Percentiles rank a stretch among this genome's conserved stretches.
These are phyloP conservation scores for Gossypium gossypioides DNA, from an alignment of 441 rosid genomes.

Conservation along the genomic window DNA sequence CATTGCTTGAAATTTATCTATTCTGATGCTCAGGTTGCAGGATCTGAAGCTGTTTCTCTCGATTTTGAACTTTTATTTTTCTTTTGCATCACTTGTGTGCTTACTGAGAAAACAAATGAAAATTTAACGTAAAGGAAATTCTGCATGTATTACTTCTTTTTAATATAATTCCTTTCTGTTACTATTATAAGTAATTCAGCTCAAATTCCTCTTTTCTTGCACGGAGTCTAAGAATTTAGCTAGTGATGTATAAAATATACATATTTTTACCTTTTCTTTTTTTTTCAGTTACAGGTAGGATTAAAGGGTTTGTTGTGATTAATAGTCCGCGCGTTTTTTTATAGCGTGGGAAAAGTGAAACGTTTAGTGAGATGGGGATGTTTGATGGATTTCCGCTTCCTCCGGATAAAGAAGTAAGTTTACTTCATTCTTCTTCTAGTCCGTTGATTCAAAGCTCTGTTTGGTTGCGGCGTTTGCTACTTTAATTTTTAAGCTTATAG, in stretches of 20 bases:
- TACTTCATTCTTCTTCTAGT: slow-evolving; percentile 3
- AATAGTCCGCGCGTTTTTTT: slow-evolving; percentile 17
- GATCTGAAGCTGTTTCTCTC: slow-evolving; percentile 11
- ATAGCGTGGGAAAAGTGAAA: slow-evolving; percentile 18
- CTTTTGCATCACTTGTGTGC: neutral
- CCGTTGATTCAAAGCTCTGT: neutral
- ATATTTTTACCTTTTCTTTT: neutral
- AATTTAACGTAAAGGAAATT: neutral
- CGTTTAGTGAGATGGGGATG: slow-evolving; percentile 45
- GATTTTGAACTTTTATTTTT: slow-evolving; percentile 9
- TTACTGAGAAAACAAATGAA: neutral
- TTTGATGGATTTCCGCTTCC: slow-evolving; percentile 90
- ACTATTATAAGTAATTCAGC: neutral
- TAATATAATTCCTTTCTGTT: neutral
- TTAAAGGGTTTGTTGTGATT: slow-evolving; percentile 24
- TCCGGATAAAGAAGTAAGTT: slow-evolving; percentile 68
- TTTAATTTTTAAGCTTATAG: neutral
- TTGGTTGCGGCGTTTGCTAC: neutral
- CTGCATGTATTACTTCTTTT: neutral
- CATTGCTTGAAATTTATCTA: neutral
- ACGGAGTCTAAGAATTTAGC: neutral
- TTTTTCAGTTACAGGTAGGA: slow-evolving; percentile 19
- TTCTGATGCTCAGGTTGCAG: neutral
- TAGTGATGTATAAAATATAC: neutral
- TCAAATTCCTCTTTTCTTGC: neutral